A percentile compares a stretch with the other conserved stretches of the same genome.
These are phyloP conservation scores for Apostasia ramifera DNA, from an alignment of 106 monocot species.

Conservation along the genomic window DNA sequence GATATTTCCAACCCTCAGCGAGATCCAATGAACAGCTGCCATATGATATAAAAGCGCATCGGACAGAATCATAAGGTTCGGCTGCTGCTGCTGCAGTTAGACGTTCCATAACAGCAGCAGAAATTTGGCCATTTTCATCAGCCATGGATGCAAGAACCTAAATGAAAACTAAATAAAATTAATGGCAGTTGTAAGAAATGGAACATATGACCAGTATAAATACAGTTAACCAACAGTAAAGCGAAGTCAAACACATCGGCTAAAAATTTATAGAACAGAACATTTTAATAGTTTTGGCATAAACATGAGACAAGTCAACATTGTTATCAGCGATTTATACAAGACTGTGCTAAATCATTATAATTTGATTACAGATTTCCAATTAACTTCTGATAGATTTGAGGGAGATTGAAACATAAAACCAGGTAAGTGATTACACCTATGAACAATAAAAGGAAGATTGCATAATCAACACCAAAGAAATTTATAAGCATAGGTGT, in stretches of 20 bases:
- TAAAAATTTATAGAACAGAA: neutral
- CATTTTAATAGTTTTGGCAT: neutral
- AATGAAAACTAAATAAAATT: neutral
- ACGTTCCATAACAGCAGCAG: conserved; percentile 92
- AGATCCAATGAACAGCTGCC: conserved; percentile 79
- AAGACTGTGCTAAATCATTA: too few relatives aligned
- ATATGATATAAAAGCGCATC: conserved; percentile 92
- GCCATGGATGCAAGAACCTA: conserved; percentile 99
- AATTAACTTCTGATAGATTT: neutral
- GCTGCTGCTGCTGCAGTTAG: conserved; percentile 96
- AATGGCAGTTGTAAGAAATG: neutral
- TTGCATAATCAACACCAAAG: neutral
- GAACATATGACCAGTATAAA: conserved; percentile 1
- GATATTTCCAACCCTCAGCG: conserved; percentile 78
- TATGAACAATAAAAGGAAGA: neutral
- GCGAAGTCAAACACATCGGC: too few relatives aligned
- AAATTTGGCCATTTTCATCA: conserved; percentile 96
- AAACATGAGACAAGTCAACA: neutral
- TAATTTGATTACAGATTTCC: neutral
- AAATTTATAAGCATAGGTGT: neutral
- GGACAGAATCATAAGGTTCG: conserved; percentile 96
- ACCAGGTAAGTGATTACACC: too few relatives aligned
- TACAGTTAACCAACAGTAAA: neutral
- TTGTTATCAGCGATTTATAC: neutral
- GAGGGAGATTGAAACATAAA: too few relatives aligned